phyloP scores from a whole-genome alignment of 345 rosid genomes.

The Eucalyptus sp. region DNA sequence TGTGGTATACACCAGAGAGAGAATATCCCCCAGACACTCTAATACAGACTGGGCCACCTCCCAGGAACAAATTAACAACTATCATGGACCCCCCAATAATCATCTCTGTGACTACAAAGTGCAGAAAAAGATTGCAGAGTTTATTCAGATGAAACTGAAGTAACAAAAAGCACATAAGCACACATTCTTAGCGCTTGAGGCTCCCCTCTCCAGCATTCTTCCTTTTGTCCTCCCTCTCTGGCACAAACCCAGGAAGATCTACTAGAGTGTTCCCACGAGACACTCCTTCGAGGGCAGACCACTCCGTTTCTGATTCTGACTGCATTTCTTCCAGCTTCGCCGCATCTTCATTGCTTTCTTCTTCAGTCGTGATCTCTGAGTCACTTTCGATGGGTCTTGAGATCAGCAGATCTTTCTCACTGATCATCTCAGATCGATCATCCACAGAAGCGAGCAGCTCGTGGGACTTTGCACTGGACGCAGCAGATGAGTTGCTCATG shows the following conservation, averaged over 20 bases:
- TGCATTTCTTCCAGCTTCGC: constrained; percentile 25
- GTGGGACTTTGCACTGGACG: constrained; percentile 23
- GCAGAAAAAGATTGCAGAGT: neutral
- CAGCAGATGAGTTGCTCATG: constrained; percentile 25
- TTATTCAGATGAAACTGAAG: neutral
- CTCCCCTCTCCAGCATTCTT: constrained; percentile 9
- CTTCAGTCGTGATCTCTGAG: constrained; percentile 8
- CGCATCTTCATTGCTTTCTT: neutral
- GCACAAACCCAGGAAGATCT: constrained; percentile 68
- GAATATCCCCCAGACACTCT: constrained; percentile 49
- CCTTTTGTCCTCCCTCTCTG: constrained; percentile 34
- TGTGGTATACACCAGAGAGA: neutral
- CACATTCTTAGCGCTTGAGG: neutral
- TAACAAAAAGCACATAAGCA: neutral
- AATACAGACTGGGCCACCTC: constrained; percentile 57
- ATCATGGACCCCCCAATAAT: neutral
- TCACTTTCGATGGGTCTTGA: constrained; percentile 25
- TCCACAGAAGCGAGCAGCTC: constrained; percentile 8
- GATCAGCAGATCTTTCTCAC: neutral
- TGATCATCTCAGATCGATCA: constrained; percentile 2
- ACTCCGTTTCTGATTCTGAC: constrained; percentile 38
- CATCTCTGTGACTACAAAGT: neutral
- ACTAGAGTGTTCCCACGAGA: constrained; percentile 82
- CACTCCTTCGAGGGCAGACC: constrained; percentile 96
- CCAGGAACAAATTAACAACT: constrained; percentile 8